Conservation (phyloP, 331 rosid species). For the Spiraea crenata region DNA sequence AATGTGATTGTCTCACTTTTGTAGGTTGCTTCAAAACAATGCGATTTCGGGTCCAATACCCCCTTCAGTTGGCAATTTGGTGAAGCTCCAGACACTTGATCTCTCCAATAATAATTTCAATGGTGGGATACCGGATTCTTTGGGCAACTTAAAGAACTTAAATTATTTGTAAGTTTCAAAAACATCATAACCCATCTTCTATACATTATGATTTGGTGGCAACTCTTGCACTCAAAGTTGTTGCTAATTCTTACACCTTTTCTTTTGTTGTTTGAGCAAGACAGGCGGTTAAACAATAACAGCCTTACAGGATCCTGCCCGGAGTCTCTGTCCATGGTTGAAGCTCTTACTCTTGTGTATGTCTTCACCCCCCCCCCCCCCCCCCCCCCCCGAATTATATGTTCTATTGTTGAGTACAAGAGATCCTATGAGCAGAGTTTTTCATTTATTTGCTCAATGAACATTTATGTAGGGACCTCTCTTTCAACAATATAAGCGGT, state of each 20-base stretch:
- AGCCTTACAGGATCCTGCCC: conserved; percentile 91
- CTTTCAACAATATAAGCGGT: conserved; percentile 89
- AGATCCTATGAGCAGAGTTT: not conserved
- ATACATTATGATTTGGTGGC: conserved; percentile 15
- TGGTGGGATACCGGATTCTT: conserved; percentile 79
- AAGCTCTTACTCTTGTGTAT: conserved; percentile 88
- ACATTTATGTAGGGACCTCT: conserved; percentile 75
- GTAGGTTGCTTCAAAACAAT: conserved; percentile 94
- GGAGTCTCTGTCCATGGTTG: conserved; percentile 62
- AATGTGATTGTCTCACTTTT: conserved; percentile 6
- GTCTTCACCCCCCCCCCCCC: conserved; percentile 45
- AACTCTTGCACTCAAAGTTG: conserved; percentile 14
- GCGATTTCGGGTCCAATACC: conserved; percentile 85
- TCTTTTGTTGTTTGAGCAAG: conserved; percentile 32
- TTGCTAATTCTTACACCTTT: conserved; percentile 28
- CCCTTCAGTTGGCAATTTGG: conserved; percentile 65
- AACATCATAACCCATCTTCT: conserved; percentile 4
- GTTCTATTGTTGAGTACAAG: not conserved
- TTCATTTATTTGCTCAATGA: not conserved
- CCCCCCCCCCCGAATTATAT: conserved; percentile 16
- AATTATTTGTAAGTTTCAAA: conserved; percentile 79
- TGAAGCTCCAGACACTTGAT: conserved; percentile 89
- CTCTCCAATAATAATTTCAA: conserved; percentile 72
- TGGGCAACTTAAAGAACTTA: conserved; percentile 77
- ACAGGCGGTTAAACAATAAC: conserved; percentile 93